Percentiles rank a stretch among this genome's conserved stretches.
These are phyloP conservation scores for Macrotyloma uniflorum DNA, from an alignment of 306 rosid species.

Conservation along the genomic window DNA sequence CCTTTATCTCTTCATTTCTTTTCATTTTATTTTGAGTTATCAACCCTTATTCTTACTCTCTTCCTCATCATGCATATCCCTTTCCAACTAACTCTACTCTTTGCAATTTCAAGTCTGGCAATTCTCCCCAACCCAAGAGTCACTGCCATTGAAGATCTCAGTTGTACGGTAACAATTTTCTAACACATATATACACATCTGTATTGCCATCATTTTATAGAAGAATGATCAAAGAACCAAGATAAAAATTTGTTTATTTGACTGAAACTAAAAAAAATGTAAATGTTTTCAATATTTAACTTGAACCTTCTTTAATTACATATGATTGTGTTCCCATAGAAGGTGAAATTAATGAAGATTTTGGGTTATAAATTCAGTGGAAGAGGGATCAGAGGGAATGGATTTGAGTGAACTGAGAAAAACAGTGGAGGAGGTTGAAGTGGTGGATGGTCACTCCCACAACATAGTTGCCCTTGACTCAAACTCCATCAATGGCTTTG, in stretches of 20 bases:
- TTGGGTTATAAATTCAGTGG: not conserved
- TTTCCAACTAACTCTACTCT: not conserved
- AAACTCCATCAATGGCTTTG: constrained; percentile 57
- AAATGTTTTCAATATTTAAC: too few species aligned
- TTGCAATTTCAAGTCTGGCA: not conserved
- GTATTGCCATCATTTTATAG: too few species aligned
- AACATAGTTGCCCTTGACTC: constrained; percentile 72
- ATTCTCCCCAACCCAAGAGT: not conserved
- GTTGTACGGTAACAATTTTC: not conserved
- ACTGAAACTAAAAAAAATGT: too few species aligned
- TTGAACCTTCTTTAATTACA: too few species aligned
- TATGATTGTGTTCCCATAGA: too few species aligned
- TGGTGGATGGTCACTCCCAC: constrained; percentile 88
- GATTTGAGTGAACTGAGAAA: constrained; percentile 56
- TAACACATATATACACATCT: too few species aligned
- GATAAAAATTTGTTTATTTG: too few species aligned
- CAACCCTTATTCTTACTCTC: not conserved
- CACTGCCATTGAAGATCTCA: not conserved
- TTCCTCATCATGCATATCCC: not conserved
- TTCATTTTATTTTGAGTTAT: not conserved
- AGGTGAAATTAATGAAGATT: too few species aligned
- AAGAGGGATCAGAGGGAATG: not conserved
- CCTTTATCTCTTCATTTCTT: not conserved
- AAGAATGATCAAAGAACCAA: too few species aligned
- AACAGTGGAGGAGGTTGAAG: constrained; percentile 65